A percentile compares a stretch with the other conserved stretches of the same genome.
phyloP scores from a whole-genome alignment of 352 stramenopile species.

The Globisporangium nunn region DNA sequence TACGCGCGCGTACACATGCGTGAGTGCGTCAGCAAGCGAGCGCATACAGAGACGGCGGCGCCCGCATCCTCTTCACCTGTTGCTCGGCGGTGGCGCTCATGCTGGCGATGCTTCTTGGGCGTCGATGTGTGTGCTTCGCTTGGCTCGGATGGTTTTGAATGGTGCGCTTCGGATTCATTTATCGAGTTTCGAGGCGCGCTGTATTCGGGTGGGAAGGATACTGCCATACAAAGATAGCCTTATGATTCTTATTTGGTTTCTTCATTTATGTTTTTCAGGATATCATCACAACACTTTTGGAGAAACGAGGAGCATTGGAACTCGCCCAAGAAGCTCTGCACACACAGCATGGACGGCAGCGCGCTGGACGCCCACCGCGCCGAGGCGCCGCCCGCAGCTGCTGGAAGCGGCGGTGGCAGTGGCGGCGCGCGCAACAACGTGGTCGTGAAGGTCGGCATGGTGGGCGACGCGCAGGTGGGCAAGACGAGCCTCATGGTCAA shows the following conservation, averaged over 20 bases:
- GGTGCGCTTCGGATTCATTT: no score
- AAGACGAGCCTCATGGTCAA: constrained; percentile 96
- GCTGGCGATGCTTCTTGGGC: background rate
- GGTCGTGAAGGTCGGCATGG: constrained; percentile 91
- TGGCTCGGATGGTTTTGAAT: no score
- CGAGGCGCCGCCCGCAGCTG: constrained; percentile 16
- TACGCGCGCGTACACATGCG: background rate
- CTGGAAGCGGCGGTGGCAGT: constrained; percentile 20
- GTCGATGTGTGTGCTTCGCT: background rate
- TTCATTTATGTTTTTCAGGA: background rate
- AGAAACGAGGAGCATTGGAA: background rate
- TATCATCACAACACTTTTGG: background rate
- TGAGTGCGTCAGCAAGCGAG: background rate
- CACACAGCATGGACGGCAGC: background rate
- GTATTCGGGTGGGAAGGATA: no score
- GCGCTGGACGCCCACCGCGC: background rate
- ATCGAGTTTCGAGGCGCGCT: no score
- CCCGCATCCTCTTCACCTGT: background rate
- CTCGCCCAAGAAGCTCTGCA: background rate
- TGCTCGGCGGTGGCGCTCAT: background rate
- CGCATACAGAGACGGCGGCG: background rate
- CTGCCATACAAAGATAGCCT: no score
- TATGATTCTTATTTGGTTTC: background rate
- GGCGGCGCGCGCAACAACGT: constrained; percentile 74
- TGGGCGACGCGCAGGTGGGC: constrained; percentile 91